Conservation (phyloP, 495 filamentous ascomycete genomes). For the Xylaria telfairii region DNA sequence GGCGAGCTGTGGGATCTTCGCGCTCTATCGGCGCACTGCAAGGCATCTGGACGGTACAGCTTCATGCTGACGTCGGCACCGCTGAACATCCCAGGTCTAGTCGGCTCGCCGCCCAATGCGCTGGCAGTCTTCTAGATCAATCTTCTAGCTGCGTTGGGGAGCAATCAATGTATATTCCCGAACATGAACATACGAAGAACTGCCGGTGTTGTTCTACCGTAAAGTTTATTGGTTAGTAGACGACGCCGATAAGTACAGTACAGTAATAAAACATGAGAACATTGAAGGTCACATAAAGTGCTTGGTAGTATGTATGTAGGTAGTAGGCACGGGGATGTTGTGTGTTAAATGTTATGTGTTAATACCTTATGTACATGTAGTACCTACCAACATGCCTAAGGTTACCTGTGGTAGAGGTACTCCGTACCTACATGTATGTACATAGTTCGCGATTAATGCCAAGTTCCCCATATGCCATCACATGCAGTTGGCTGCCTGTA, state of each 20-base stretch:
- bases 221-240: not conserved
- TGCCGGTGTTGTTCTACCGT: too few relatives aligned
- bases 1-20: slow-evolving; percentile 70
- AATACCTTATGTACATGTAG: too few relatives aligned
- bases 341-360: too few relatives aligned
- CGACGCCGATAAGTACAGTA: not conserved
- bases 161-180: not conserved
- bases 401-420: too few relatives aligned
- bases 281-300: not conserved
- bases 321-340: too few relatives aligned
- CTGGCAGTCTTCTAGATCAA: slow-evolving; percentile 60
- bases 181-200: too few relatives aligned
- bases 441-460: too few relatives aligned
- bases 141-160: slow-evolving; percentile 48
- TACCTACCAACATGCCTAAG: too few relatives aligned
- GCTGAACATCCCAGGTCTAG: slow-evolving; percentile 61
- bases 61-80: slow-evolving; percentile 72
- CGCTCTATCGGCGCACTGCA: slow-evolving; percentile 55
- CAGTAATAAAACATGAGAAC: not conserved
- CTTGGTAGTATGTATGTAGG: too few relatives aligned
- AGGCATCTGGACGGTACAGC: slow-evolving; percentile 63
- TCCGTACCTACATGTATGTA: too few relatives aligned
- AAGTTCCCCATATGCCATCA: too few relatives aligned
- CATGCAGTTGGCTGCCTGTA: too few relatives aligned
- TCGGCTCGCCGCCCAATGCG: slow-evolving; percentile 56